These are phyloP conservation scores for Fulvia fulva DNA, from an alignment of 2,329 filamentous ascomycete species.

Conservation along the genomic window DNA sequence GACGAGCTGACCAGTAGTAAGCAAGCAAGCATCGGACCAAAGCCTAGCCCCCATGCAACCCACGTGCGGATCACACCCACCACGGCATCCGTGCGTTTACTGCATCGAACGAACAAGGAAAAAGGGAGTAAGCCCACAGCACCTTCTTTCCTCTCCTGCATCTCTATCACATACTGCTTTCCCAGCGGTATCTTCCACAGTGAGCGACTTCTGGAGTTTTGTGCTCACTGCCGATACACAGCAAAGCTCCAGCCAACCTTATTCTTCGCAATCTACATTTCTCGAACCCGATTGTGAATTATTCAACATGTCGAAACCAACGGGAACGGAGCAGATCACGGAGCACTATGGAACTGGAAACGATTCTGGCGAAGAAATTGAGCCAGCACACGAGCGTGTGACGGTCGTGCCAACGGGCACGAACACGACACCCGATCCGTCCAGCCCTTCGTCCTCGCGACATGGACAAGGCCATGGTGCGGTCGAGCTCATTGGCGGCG, in stretches of 20 bases:
- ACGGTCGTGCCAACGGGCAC: constrained; percentile 32
- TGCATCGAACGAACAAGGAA: not conserved
- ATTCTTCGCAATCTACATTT: not conserved
- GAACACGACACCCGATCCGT: constrained; percentile 17
- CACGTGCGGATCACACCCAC: not conserved
- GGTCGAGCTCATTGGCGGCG: constrained; percentile 33
- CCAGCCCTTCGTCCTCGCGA: constrained; percentile 19
- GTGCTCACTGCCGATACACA: constrained; percentile 44
- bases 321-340: not conserved
- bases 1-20: not conserved
- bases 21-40: not conserved
- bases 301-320: constrained; percentile 16
- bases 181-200: constrained; percentile 13
- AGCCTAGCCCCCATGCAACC: not conserved
- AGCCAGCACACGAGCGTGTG: constrained; percentile 27
- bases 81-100: not conserved
- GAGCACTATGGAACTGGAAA: not conserved
- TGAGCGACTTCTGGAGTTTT: constrained; percentile 58
- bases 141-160: constrained; percentile 1
- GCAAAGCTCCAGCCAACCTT: constrained; percentile 44
- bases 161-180: constrained; percentile 1
- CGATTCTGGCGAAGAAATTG: constrained; percentile 15
- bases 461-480: constrained; percentile 33
- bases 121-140: not conserved
- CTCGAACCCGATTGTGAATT: no score